Evolutionary conservation across 768 basidiomycete genomes (phyloP).

Genomic region (Naganishia vaughanmartiniae): DNA sequence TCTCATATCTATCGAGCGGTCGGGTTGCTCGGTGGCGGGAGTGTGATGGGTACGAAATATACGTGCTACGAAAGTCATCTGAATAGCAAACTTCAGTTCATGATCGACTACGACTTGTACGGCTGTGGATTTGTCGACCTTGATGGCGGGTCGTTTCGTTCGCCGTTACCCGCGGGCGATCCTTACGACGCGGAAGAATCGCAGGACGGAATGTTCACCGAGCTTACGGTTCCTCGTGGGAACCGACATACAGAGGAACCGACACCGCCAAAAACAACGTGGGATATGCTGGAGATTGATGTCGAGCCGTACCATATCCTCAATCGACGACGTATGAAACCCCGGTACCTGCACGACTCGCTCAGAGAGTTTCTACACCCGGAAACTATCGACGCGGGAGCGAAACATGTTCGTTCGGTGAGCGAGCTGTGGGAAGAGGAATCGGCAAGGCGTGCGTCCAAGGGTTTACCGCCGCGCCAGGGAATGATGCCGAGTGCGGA

Average conservation of each 20-base stretch:
- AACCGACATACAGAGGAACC: slow-evolving; percentile 42
- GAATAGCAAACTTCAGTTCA: slow-evolving; percentile 81
- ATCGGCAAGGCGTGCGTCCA: slow-evolving; percentile 65
- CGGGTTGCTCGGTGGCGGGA: slow-evolving; percentile 75
- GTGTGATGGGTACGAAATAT: slow-evolving; percentile 75
- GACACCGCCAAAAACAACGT: slow-evolving; percentile 49
- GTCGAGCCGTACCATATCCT: slow-evolving; percentile 75
- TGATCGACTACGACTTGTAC: slow-evolving; percentile 91
- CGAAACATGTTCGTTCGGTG: slow-evolving; percentile 80
- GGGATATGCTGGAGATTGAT: slow-evolving; percentile 72
- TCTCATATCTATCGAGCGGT: slow-evolving; percentile 65
- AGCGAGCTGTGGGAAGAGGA: slow-evolving; percentile 97
- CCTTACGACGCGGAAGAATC: slow-evolving; percentile 36
- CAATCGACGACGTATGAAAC: slow-evolving; percentile 67
- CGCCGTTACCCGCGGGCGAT: slow-evolving; percentile 52
- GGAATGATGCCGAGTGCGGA: slow-evolving; percentile 69
- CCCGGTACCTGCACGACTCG: slow-evolving; percentile 69
- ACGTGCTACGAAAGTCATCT: slow-evolving; percentile 85
- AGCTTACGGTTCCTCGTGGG: slow-evolving; percentile 39
- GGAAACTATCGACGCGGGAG: slow-evolving; percentile 55
- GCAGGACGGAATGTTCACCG: slow-evolving; percentile 41
- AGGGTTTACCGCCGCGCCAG: slow-evolving; percentile 71
- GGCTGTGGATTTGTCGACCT: slow-evolving; percentile 89
- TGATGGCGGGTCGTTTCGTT: slow-evolving; percentile 55
- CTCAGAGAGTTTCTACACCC: slow-evolving; percentile 61